Percentiles rank a stretch among this genome's conserved stretches.
phyloP scores from a whole-genome alignment of 2,329 filamentous ascomycete species.

The Ophidiomyces ophidiicola region DNA sequence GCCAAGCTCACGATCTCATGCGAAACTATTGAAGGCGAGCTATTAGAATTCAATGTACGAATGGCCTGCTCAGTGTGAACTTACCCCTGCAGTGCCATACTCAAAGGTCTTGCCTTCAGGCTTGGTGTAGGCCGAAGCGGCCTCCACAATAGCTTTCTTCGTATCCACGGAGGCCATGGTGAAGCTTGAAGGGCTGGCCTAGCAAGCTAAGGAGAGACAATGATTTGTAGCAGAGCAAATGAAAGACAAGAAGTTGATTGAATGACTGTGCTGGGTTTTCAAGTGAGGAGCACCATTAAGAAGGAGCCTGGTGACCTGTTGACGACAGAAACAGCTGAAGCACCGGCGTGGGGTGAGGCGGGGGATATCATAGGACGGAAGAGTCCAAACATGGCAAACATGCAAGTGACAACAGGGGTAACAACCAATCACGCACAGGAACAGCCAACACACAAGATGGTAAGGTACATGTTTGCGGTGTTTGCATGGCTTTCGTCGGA shows the following conservation, averaged over 20 bases:
- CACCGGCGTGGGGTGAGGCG: slow-evolving; percentile 7
- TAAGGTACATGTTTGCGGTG: no score
- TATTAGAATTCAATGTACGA: slow-evolving; percentile 1
- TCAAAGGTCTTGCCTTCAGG: slow-evolving; percentile 41
- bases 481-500: slow-evolving; percentile 9
- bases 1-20: slow-evolving; percentile 51
- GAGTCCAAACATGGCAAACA: no score
- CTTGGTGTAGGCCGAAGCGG: slow-evolving; percentile 39
- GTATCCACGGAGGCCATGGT: slow-evolving; percentile 33
- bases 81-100: slow-evolving; percentile 51
- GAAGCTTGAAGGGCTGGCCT: slow-evolving; percentile 14
- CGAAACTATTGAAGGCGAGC: slow-evolving; percentile 42
- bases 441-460: no score
- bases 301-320: slow-evolving; percentile 7
- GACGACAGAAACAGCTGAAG: slow-evolving; percentile 2
- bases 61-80: slow-evolving; percentile 21
- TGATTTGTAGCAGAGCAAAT: slow-evolving; percentile 1
- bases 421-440: background rate
- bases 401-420: background rate
- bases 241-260: background rate
- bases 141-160: slow-evolving; percentile 36
- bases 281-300: slow-evolving; percentile 8
- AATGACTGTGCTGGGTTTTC: background rate
- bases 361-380: slow-evolving; percentile 6
- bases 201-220: background rate